phyloP scores from a whole-genome alignment of 768 basidiomycete species.

The Lentinus brumalis region DNA sequence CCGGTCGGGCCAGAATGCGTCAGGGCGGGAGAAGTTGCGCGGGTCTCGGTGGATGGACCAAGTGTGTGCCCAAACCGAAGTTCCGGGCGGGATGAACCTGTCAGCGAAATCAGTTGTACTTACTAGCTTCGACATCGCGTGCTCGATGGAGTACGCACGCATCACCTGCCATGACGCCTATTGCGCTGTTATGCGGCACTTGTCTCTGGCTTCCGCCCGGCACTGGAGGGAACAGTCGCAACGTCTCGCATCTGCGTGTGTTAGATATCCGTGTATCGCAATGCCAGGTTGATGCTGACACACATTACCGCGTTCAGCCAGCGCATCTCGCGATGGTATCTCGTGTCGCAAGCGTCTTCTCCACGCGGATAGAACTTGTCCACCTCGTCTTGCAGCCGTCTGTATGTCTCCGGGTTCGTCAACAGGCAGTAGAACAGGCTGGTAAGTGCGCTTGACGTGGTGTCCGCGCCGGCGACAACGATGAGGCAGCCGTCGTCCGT shows the following conservation, averaged over 20 bases:
- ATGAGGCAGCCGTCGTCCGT: constrained; percentile 23
- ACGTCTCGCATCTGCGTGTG: constrained; percentile 42
- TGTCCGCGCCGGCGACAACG: constrained; percentile 34
- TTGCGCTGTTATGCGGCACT: constrained; percentile 23
- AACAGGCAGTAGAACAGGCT: constrained; percentile 30
- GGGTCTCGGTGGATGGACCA: constrained; percentile 45
- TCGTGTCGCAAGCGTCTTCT: constrained; percentile 22
- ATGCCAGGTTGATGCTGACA: constrained; percentile 1
- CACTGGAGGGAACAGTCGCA: constrained; percentile 45
- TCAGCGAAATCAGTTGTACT: not conserved
- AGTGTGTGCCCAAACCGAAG: constrained; percentile 34
- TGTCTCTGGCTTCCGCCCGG: constrained; percentile 40
- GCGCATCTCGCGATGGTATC: constrained; percentile 28
- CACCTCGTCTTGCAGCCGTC: constrained; percentile 26
- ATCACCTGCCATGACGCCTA: constrained; percentile 34
- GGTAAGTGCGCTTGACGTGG: constrained; percentile 28
- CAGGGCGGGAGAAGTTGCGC: constrained; percentile 44
- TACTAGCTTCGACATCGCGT: no score
- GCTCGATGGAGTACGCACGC: constrained; percentile 25
- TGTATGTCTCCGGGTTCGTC: constrained; percentile 18
- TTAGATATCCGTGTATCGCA: not conserved
- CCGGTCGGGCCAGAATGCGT: constrained; percentile 44
- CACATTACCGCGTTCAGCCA: constrained; percentile 40
- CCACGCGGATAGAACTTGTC: constrained; percentile 26
- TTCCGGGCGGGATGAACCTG: constrained; percentile 24